phyloP scores from a whole-genome alignment of 441 rosid genomes.

The Gossypium gossypioides region DNA sequence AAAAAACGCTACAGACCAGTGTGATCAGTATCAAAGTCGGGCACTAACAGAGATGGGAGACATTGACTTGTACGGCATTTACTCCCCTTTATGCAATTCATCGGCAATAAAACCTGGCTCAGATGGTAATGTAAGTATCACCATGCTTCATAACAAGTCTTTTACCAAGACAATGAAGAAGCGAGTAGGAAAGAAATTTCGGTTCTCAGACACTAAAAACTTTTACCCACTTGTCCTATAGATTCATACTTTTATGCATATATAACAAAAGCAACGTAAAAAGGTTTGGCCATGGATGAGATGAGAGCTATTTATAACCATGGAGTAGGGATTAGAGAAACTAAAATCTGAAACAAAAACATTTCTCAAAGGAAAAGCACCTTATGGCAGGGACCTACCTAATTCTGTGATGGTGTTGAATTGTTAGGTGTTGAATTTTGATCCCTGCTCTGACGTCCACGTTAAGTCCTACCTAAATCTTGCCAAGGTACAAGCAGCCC shows the following conservation, averaged over 20 bases:
- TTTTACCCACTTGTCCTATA: too few relatives aligned
- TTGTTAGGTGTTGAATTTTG: not conserved
- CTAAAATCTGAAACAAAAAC: not conserved
- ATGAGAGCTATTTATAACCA: not conserved
- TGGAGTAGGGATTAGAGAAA: not conserved
- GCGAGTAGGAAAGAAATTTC: not conserved
- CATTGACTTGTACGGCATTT: slow-evolving; percentile 22
- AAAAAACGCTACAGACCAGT: not conserved
- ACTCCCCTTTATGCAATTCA: slow-evolving; percentile 20
- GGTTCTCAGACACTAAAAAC: too few relatives aligned
- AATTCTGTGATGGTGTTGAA: not conserved
- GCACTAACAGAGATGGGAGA: not conserved
- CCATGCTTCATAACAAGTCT: not conserved
- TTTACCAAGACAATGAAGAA: not conserved
- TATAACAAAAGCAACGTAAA: not conserved
- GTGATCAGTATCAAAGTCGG: not conserved
- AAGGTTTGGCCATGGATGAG: not conserved
- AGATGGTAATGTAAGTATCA: not conserved
- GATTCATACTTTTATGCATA: not conserved
- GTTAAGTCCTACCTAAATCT: slow-evolving; percentile 13
- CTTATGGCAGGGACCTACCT: not conserved
- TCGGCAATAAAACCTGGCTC: not conserved
- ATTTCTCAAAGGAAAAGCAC: not conserved
- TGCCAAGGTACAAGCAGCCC: slow-evolving; percentile 18
- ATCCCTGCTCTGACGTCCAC: slow-evolving; percentile 12